Percentiles rank a stretch among this genome's conserved stretches.
Evolutionary conservation across 371 early-diverging fungal genomes (phyloP).

Genomic region (Haplosporangium sp.): DNA sequence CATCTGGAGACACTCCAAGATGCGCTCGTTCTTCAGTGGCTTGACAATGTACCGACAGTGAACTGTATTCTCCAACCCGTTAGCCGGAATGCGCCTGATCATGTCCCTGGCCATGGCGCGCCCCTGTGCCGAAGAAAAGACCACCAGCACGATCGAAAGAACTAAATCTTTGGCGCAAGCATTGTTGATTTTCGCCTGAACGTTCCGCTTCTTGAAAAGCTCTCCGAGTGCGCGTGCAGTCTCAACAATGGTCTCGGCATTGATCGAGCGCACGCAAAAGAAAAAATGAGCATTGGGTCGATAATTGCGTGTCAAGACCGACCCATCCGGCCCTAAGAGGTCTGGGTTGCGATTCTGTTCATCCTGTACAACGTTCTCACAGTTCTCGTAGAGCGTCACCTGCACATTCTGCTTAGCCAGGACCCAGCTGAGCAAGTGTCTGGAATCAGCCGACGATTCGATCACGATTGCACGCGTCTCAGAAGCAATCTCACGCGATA

Average conservation of each 20-base stretch:
- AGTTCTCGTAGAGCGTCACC: constrained; percentile 34
- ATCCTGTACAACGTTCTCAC: constrained; percentile 33
- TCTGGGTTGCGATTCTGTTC: constrained; percentile 21
- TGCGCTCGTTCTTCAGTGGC: constrained; percentile 36
- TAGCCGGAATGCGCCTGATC: constrained; percentile 26
- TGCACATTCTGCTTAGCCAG: constrained; percentile 26
- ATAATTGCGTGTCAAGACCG: constrained; percentile 19
- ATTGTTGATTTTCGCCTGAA: constrained; percentile 1
- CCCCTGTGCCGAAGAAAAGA: constrained; percentile 41
- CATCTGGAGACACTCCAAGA: constrained; percentile 37
- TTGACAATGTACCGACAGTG: constrained; percentile 44
- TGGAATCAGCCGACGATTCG: constrained; percentile 35
- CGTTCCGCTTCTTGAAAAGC: constrained; percentile 27
- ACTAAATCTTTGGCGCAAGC: constrained; percentile 16
- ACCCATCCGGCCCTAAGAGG: constrained; percentile 23
- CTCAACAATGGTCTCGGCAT: constrained; percentile 20
- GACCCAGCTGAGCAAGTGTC: constrained; percentile 27
- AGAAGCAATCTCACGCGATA: constrained; percentile 29
- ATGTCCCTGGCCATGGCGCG: constrained; percentile 36
- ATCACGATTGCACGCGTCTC: constrained; percentile 35
- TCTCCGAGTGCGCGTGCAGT: constrained; percentile 29
- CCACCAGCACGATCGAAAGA: constrained; percentile 33
- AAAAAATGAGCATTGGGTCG: constrained; percentile 45
- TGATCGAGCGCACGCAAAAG: constrained; percentile 24
- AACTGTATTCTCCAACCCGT: constrained; percentile 34